Evolutionary conservation across 108 stramenopile genomes (phyloP).

Genomic region (Chaetoceros muelleri): DNA sequence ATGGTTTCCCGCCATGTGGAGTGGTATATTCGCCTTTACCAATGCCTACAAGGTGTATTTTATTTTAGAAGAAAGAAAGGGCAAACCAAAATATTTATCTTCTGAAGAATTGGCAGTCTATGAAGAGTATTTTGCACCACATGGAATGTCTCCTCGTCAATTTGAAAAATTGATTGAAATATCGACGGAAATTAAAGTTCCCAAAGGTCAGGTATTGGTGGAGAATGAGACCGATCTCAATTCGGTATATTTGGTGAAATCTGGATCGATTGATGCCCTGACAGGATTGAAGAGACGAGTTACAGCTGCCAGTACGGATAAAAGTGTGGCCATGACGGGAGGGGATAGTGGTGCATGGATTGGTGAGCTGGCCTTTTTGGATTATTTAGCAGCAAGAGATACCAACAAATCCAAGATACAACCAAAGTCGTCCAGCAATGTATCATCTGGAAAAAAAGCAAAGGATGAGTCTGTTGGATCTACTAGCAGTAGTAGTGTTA

Average conservation of each 20-base stretch:
- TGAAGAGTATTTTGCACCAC: slow-evolving; percentile 56
- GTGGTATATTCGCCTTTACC: slow-evolving; percentile 43
- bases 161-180: slow-evolving; percentile 40
- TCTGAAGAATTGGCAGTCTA: slow-evolving; percentile 43
- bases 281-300: slow-evolving; percentile 50
- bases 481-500: not conserved
- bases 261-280: slow-evolving; percentile 27
- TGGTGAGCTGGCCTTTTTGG: slow-evolving; percentile 76
- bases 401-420: not conserved
- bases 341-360: slow-evolving; percentile 76
- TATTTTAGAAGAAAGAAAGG: slow-evolving; percentile 57
- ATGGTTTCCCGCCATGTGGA: slow-evolving; percentile 41
- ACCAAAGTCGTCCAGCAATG: not conserved
- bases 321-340: slow-evolving; percentile 25
- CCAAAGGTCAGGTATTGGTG: slow-evolving; percentile 35
- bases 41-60: slow-evolving; percentile 50
- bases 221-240: slow-evolving; percentile 31
- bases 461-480: no score
- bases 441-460: no score
- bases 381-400: slow-evolving; percentile 37
- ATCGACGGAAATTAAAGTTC: slow-evolving; percentile 19
- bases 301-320: slow-evolving; percentile 42
- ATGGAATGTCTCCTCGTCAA: slow-evolving; percentile 76
- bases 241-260: slow-evolving; percentile 43
- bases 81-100: slow-evolving; percentile 28